Evolutionary conservation across 192 early-diverging fungal genomes (phyloP).

Genomic region (Coemansia furcata): DNA sequence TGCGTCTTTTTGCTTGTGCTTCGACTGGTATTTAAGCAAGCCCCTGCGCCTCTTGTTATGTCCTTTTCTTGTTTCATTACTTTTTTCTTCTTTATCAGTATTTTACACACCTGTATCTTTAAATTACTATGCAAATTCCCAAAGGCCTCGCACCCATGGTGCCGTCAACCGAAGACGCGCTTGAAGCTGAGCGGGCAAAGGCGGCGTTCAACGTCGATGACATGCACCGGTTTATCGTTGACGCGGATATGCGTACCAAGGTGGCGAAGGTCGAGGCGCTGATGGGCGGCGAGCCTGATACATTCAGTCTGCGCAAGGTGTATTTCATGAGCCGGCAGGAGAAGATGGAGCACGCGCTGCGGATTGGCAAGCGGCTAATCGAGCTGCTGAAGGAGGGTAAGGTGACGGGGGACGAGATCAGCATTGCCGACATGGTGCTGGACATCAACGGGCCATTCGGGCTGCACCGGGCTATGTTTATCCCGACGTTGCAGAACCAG

Average conservation of each 20-base stretch:
- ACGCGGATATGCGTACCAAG: conserved; percentile 59
- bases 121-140: conserved; percentile 32
- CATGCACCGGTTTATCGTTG: conserved; percentile 67
- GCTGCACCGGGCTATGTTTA: conserved; percentile 81
- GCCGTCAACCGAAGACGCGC: conserved; percentile 42
- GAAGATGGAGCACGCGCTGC: conserved; percentile 59
- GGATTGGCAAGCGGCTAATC: conserved; percentile 62
- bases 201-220: conserved; percentile 64
- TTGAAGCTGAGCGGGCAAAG: conserved; percentile 65
- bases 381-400: conserved; percentile 55
- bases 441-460: conserved; percentile 56
- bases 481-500: conserved; percentile 73
- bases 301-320: conserved; percentile 65
- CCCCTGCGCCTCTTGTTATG: not conserved
- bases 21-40: not conserved
- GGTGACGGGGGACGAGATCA: conserved; percentile 30
- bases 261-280: conserved; percentile 59
- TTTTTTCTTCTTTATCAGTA: too few species aligned
- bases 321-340: conserved; percentile 74
- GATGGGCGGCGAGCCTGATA: conserved; percentile 65
- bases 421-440: conserved; percentile 60
- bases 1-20: not conserved
- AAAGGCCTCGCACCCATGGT: conserved; percentile 27
- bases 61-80: conserved; percentile 1
- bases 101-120: too few species aligned